Evolutionary conservation across 2,329 filamentous ascomycete species (phyloP), one percentile per base, ranked within the genome.

Genomic region (Mycosphaerella arachidis): DNA sequence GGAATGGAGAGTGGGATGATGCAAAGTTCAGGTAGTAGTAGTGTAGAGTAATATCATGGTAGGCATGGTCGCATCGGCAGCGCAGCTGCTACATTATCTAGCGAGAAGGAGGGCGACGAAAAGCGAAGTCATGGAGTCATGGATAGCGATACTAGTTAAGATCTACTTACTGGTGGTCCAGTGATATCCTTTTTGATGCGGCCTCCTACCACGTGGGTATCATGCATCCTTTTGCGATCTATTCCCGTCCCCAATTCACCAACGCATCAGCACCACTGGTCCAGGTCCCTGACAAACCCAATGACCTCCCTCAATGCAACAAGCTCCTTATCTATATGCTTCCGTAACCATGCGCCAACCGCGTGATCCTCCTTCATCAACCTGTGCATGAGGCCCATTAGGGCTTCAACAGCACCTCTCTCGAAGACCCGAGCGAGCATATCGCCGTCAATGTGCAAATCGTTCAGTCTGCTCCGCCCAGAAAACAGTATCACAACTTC

Each of bases 361-460:
- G 60, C 55, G 56, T 69, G 65, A 5, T 67, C 60, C 56, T 63
- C 54, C 55, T 53, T 51, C 20, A 68, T 65, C 30, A 68, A 55
- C 24, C 55, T 46, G 10, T 56, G 48, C 40, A 73, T 53, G 5
- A 71, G 60, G 1, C 43, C 16, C 43, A 51, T 60, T 31, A 74
- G 53, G 12, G 57, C 57, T n/a, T 60, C 59, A 9, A 58, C 60
- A 1, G 70, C 71, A 35, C 70, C 69, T 2, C 64, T 62, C 16
- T 66, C 66, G 18, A 79, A 54, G 43, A 74, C 72, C 9, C 72
- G 56, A 12, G 63, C 62, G 5, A 80, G 56, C 4, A 76, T 46
- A 64, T 80, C 77, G 0, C 77, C 78, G 61, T 80, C 74, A 5
- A 81, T 67, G 59, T 77, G 74, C 58, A 69, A 72, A 33, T 74